Base-by-base conservation (phyloP, 2,329 filamentous ascomycete genomes). In the Fusarium sp. region DNA sequence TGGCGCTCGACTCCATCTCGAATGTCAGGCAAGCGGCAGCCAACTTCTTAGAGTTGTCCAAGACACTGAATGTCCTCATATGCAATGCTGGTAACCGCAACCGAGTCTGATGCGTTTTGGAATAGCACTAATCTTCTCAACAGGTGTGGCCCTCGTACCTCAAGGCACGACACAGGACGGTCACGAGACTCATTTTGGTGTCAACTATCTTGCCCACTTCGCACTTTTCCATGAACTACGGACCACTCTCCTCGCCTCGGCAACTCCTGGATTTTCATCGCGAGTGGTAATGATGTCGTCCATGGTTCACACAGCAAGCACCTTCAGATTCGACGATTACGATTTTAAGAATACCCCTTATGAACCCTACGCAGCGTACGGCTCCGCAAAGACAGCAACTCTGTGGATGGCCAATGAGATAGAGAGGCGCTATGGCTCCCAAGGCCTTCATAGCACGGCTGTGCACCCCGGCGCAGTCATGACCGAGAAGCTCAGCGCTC, bases 341-440 rank as follows among this genome's bases (percentile, higher is more conserved):
- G 12, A 47, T 28, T 31, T 47, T 2, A n/a, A 47, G 9, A 10
- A n/a, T 2, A 31, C 7, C 9, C 15, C 44, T 11, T 47, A 47
- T 16, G 44, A 31, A n/a, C 27, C 44, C 8, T 47, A 47, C 8
- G 15, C 15, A 12, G 44, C 15, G 10, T 47, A 47, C 16, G 43
- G 43, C 27, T 47, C 43, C 13, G 27, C 43, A 23, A 47, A 47
- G 9, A 47, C 43, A 6, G 43, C 43, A 8, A 47, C 43, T 2
- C 27, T 47, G 16, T 47, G 43, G 43, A 47, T 47, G 43, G 27
- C 43, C 8, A 47, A 47, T 30, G 43, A 47, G 11, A 47, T 47
- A 4, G 43, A 47, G 6, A 47, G 43, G 27, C 27, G 43, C 13
- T 47, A 47, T 28, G 27, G 44, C 27, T 16, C 44, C 8, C 28